phyloP scores from a whole-genome alignment of 345 rosid genomes.

The Rubroshorea leprosula region DNA sequence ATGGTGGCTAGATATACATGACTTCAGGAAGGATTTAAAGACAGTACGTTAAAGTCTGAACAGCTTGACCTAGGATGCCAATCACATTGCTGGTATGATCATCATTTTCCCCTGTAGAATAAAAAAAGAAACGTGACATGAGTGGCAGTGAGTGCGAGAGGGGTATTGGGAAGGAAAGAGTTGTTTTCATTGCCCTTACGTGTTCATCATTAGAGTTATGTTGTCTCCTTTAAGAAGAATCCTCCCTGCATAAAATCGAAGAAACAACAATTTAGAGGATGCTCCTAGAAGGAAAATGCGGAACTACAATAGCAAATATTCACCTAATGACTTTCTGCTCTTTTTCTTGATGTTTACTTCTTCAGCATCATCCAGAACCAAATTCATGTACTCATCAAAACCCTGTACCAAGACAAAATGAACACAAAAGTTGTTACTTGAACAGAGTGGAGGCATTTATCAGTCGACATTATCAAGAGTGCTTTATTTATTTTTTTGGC shows the following conservation, averaged over 20 bases:
- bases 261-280: not conserved
- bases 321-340: conserved; percentile 42
- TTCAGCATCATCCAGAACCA: conserved; percentile 94
- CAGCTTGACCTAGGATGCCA: too few species aligned
- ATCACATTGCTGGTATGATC: not conserved
- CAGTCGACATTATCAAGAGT: too few species aligned
- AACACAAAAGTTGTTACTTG: not conserved
- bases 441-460: not conserved
- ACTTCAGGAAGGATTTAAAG: too few species aligned
- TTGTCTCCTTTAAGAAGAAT: conserved; percentile 87
- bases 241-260: conserved; percentile 48
- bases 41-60: too few species aligned
- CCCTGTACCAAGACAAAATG: conserved; percentile 42
- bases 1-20: too few species aligned
- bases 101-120: not conserved
- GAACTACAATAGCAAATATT: too few species aligned
- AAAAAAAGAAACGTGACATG: not conserved
- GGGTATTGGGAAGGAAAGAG: not conserved
- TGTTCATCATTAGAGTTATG: conserved; percentile 86
- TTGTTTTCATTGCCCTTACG: conserved; percentile 39
- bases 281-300: not conserved
- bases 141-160: not conserved
- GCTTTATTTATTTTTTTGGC: not conserved
- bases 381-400: conserved; percentile 95
- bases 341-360: conserved; percentile 87